Evolutionary conservation across 2,329 filamentous ascomycete species (phyloP), one percentile per base, ranked within the genome.

Genomic region (Metarhizium guizhouense): DNA sequence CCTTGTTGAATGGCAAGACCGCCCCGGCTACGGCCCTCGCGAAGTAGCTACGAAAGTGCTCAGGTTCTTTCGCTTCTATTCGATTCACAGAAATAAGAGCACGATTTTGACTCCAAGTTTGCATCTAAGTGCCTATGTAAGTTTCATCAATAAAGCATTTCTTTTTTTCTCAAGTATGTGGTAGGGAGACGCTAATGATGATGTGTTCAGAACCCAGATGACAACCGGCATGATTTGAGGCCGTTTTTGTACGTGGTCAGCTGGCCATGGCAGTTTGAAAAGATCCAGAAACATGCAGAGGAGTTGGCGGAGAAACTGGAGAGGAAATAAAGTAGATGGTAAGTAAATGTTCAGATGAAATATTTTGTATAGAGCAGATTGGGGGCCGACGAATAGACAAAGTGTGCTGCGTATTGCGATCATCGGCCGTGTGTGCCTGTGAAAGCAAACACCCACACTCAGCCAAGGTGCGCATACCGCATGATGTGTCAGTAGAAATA

Each of bases 61-160:
- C 54, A 65, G 67, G 7, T 76, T 76, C 63, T 76, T 69, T 61
- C 65, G 66, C 32, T 80, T 76, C 61, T 83, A 85, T 45, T 56
- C 78, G 0, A 81, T 86, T 60, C 87, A 87, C 63, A 70, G 84
- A 10, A 84, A 87, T 66, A 87, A 87, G 69, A 77, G 79, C 67
- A 84, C 81, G 1, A 76, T 80, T 8, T 67, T 83, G 52, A 85
- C 82, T 1, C 82, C 82, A 0, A 75, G 74, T 30, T 73, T 82
- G 52, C 81, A 84, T 59, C 57, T 70, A 7, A 67, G 49, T 18
- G 36, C 45, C 6, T 49, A 52, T 43, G 36, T 29, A 11, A 32
- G 30, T 36, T 36, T 4, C 6, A 36, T 36, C 8, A 36, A 8
- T 36, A 25, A 25, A 4, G 25, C 25, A 25, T 25, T 25, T 25